Evolutionary conservation across 306 rosid species (phyloP).

Genomic region (Begonia masoniana): DNA sequence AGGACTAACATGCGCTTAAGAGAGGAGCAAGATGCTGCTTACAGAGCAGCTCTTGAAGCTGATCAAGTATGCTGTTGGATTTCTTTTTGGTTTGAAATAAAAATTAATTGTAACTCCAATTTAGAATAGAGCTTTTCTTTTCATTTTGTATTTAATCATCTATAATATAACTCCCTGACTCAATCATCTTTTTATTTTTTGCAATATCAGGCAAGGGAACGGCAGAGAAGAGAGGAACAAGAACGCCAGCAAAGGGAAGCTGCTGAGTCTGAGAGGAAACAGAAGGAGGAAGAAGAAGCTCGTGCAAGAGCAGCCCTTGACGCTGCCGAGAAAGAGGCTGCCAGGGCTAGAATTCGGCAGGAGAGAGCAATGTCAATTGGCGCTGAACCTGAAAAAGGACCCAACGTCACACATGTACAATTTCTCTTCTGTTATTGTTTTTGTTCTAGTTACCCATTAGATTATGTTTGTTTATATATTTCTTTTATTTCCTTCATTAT

Average conservation of each 20-base stretch:
- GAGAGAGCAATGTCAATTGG: conserved; percentile 81
- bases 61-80: conserved; percentile 62
- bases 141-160: no score
- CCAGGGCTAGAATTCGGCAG: conserved; percentile 59
- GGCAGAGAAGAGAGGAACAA: conserved; percentile 79
- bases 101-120: no score
- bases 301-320: conserved; percentile 72
- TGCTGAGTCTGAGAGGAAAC: conserved; percentile 85
- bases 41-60: conserved; percentile 95
- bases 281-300: conserved; percentile 83
- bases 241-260: conserved; percentile 91
- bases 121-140: no score
- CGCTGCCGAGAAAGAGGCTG: conserved; percentile 84
- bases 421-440: no score
- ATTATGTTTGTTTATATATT: no score
- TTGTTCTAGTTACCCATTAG: no score
- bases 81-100: no score
- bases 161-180: no score
- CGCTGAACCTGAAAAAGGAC: conserved; percentile 90
- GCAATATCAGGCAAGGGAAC: conserved; percentile 78
- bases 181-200: not conserved
- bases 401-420: conserved; percentile 45
- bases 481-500: no score
- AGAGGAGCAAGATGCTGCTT: conserved; percentile 99
- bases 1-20: conserved; percentile 56